A percentile compares a stretch with the other conserved stretches of the same genome.
Conservation (phyloP, 495 filamentous ascomycete genomes). For the Penicillium steckii region DNA sequence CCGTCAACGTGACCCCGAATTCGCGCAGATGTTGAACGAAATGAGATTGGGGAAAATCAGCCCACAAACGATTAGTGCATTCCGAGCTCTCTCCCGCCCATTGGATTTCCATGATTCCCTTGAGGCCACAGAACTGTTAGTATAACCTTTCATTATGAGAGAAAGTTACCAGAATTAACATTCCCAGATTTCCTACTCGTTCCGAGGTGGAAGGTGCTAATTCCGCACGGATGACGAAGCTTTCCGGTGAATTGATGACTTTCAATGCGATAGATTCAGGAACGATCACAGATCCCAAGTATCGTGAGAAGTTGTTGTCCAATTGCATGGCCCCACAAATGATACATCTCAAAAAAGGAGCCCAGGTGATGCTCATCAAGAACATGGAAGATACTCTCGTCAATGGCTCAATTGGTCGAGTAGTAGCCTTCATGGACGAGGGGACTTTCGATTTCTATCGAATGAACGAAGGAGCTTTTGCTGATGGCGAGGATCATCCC, state of each 20-base stretch:
- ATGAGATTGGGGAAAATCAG: conserved; percentile 87
- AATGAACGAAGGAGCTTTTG: conserved; percentile 54
- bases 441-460: conserved; percentile 66
- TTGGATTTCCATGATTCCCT: conserved; percentile 72
- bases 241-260: conserved; percentile 64
- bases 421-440: conserved; percentile 85
- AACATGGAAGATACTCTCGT: conserved; percentile 94
- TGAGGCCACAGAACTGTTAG: conserved; percentile 83
- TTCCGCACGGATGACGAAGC: conserved; percentile 62
- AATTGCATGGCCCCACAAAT: conserved; percentile 89
- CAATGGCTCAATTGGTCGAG: conserved; percentile 87
- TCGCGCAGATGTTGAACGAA: conserved; percentile 94
- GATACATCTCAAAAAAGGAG: conserved; percentile 82
- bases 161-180: conserved; percentile 29
- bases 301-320: conserved; percentile 73
- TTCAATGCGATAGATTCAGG: conserved; percentile 79
- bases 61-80: conserved; percentile 64
- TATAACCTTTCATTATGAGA: conserved; percentile 15
- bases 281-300: conserved; percentile 57
- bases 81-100: conserved; percentile 67
- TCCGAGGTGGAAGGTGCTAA: conserved; percentile 89
- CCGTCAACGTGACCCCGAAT: conserved; percentile 89
- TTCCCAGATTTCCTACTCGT: conserved; percentile 79
- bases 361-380: conserved; percentile 99
- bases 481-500: conserved; percentile 35